Conservation (phyloP, 257 asterid species). For the Solanum ossicruentum region DNA sequence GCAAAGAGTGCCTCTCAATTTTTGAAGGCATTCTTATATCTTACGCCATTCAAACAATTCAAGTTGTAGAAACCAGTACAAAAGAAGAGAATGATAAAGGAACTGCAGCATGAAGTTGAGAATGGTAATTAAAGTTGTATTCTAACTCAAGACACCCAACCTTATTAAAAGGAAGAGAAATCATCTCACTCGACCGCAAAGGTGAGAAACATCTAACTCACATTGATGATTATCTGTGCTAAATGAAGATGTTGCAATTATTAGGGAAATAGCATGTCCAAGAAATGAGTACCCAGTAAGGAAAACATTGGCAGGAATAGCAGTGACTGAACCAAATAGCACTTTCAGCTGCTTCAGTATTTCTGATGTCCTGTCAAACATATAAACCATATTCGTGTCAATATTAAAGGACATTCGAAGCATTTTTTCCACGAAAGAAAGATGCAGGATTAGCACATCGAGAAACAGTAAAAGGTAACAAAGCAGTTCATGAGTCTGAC, state of each 20-base stretch:
- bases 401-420: background rate
- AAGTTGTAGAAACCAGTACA: background rate
- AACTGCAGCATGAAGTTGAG: background rate
- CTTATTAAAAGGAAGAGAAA: background rate
- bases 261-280: background rate
- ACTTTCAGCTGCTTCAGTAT: conserved; percentile 54
- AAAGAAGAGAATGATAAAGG: background rate
- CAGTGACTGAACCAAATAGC: conserved; percentile 48
- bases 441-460: background rate
- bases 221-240: background rate
- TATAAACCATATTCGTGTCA: background rate
- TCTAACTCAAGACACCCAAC: background rate
- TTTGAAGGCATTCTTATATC: background rate
- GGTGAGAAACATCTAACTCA: background rate
- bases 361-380: conserved; percentile 48
- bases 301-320: conserved; percentile 55
- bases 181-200: background rate
- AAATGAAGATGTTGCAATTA: background rate
- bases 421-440: background rate
- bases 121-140: background rate
- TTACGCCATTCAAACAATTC: background rate
- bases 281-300: conserved; percentile 46
- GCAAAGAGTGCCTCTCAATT: background rate
- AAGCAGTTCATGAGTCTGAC: background rate
- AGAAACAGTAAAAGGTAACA: background rate